phyloP scores from a whole-genome alignment of 1,284 basidiomycete species.

The Cryptococcus hybrid region DNA sequence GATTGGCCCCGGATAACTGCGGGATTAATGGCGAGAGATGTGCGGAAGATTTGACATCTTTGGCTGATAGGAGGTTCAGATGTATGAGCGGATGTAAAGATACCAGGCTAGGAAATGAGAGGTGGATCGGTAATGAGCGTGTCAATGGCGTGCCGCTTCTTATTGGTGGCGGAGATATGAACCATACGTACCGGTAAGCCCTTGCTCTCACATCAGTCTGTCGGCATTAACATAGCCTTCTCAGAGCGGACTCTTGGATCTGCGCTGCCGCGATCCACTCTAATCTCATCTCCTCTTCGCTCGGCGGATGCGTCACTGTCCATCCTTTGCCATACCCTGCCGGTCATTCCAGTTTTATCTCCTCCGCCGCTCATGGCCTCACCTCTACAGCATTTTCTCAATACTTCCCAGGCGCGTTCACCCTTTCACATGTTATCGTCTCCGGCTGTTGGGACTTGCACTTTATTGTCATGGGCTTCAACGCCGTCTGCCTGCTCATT shows the following conservation, averaged over 20 bases:
- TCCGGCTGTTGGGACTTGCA: conserved; percentile 36
- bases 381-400: conserved; percentile 27
- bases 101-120: conserved; percentile 35
- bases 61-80: conserved; percentile 18
- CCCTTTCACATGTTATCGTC: conserved; percentile 8
- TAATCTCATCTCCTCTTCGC: conserved; percentile 22
- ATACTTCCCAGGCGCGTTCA: conserved; percentile 33
- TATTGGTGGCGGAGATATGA: conserved; percentile 35
- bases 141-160: conserved; percentile 34
- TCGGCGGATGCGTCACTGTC: conserved; percentile 38
- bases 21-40: conserved; percentile 35
- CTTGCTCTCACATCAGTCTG: neutral
- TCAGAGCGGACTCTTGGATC: conserved; percentile 46
- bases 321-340: conserved; percentile 22
- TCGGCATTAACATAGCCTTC: neutral
- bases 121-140: conserved; percentile 35
- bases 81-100: conserved; percentile 43
- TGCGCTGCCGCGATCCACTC: conserved; percentile 42
- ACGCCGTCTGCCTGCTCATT: conserved; percentile 33
- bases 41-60: conserved; percentile 11
- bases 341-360: conserved; percentile 18
- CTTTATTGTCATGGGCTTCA: conserved; percentile 36
- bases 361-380: conserved; percentile 20
- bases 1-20: conserved; percentile 45
- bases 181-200: conserved; percentile 35